Conservation (phyloP, 371 early-diverging fungal species). For the Mortierella polycephala region DNA sequence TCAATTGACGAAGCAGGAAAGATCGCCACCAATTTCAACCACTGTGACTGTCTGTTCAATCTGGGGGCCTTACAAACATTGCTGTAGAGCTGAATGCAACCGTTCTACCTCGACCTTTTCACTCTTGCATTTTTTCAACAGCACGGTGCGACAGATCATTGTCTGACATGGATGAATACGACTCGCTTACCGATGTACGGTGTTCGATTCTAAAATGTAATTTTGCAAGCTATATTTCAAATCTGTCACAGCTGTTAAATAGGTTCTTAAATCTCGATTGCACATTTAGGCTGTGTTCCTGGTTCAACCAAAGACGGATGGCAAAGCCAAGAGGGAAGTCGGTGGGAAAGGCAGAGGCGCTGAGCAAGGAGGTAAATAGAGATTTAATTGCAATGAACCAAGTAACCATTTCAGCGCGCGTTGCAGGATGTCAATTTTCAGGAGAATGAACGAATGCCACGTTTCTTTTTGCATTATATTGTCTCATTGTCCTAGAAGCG, state of each 20-base stretch:
- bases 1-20: no score
- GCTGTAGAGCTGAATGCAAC: no score
- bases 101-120: no score
- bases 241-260: no score
- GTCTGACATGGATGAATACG: slow-evolving; percentile 42
- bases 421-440: no score
- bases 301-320: slow-evolving; percentile 22
- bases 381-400: background rate
- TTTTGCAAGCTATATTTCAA: background rate
- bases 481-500: background rate
- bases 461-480: no score
- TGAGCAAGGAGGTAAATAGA: background rate
- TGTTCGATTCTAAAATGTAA: background rate
- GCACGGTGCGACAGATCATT: background rate
- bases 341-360: slow-evolving; percentile 1
- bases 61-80: no score
- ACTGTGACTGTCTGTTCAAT: no score
- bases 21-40: no score
- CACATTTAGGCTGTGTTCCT: slow-evolving; percentile 41
- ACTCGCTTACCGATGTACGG: slow-evolving; percentile 46
- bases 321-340: slow-evolving; percentile 1
- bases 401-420: no score
- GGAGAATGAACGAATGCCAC: no score
- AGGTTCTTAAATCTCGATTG: background rate
- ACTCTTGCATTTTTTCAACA: no score